phyloP scores from a whole-genome alignment of 2,329 filamentous ascomycete genomes.

The Botrytis sinoallii region DNA sequence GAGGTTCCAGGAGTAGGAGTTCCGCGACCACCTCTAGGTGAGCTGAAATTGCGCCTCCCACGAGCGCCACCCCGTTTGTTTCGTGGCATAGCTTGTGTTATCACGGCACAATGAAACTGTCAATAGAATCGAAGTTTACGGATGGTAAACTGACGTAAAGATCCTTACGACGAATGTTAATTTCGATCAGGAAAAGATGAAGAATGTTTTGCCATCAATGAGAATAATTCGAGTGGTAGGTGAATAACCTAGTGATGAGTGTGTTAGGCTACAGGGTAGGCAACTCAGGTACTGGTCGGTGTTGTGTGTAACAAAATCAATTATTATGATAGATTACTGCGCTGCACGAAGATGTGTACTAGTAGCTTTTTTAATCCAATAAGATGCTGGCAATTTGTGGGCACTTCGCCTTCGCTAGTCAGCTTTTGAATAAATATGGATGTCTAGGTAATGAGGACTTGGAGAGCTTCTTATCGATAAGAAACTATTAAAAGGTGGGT shows the following conservation, averaged over 20 bases:
- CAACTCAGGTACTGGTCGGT: neutral
- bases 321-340: too few species aligned
- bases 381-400: neutral
- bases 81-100: constrained; percentile 26
- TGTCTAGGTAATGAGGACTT: neutral
- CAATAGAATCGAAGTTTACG: neutral
- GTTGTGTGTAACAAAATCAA: neutral
- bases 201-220: neutral
- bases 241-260: neutral
- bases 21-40: constrained; percentile 20
- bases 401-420: neutral
- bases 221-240: neutral
- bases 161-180: neutral
- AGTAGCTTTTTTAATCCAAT: neutral
- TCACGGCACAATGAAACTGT: neutral
- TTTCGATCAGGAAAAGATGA: neutral
- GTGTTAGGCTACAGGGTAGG: neutral
- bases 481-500: neutral
- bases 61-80: constrained; percentile 22
- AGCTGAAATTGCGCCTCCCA: constrained; percentile 23
- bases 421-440: neutral
- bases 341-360: neutral
- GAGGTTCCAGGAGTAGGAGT: constrained; percentile 19
- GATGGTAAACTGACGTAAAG: neutral
- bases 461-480: neutral